Percentiles rank a stretch among this genome's conserved stretches.
These are phyloP conservation scores for Fraxinus cuspidata DNA, from an alignment of 257 asterid genomes.

Conservation along the genomic window DNA sequence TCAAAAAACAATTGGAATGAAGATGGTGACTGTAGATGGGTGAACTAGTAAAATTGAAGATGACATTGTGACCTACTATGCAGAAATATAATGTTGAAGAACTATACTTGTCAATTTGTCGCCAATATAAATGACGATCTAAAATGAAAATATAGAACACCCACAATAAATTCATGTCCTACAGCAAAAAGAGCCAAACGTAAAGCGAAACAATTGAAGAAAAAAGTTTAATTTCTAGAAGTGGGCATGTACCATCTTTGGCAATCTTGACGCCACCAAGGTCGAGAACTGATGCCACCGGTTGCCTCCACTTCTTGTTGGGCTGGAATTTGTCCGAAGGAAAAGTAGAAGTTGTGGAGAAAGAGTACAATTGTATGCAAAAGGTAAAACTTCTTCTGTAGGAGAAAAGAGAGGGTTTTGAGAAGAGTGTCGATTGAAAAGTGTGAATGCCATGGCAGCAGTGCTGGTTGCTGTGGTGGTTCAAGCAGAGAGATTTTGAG, in stretches of 20 bases:
- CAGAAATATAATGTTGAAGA: too few species aligned
- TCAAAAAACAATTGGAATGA: too few species aligned
- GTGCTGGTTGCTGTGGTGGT: background rate
- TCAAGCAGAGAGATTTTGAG: background rate
- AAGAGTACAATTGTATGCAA: slow-evolving; percentile 34
- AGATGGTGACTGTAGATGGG: too few species aligned
- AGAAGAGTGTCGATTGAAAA: slow-evolving; percentile 48
- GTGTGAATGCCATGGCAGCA: slow-evolving; percentile 53
- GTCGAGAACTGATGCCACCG: too few species aligned
- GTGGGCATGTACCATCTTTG: slow-evolving; percentile 38
- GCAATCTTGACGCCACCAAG: slow-evolving; percentile 56
- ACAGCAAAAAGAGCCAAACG: background rate
- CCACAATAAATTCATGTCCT: background rate
- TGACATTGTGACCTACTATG: too few species aligned
- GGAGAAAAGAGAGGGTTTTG: slow-evolving; percentile 42
- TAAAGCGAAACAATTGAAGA: background rate
- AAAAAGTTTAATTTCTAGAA: background rate
- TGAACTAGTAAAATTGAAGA: too few species aligned
- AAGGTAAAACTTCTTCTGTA: slow-evolving; percentile 36
- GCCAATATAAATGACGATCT: background rate
- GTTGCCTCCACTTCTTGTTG: slow-evolving; percentile 41
- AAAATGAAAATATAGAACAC: background rate
- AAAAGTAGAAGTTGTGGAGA: slow-evolving; percentile 28
- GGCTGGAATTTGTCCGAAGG: slow-evolving; percentile 21
- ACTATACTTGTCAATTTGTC: too few species aligned